These are phyloP conservation scores for Ustilaginoidea virens DNA, from an alignment of 2,329 filamentous ascomycete genomes.

Conservation along the genomic window DNA sequence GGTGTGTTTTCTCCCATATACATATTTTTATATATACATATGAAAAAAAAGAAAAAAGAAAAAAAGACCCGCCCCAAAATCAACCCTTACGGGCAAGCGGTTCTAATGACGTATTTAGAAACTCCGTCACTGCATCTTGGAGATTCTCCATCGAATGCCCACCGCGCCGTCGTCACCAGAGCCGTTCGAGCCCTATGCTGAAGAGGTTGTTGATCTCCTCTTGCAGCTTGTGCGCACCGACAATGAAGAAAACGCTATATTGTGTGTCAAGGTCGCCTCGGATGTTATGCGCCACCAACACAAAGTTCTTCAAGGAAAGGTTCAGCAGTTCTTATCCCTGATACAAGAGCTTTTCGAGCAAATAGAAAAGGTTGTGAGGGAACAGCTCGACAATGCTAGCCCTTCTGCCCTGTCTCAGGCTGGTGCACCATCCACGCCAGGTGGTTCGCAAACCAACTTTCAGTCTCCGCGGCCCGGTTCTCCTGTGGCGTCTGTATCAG, in stretches of 20 bases:
- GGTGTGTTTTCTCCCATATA: no score
- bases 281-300: slow-evolving; percentile 89
- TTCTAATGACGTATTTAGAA: slow-evolving; percentile 35
- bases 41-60: no score
- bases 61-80: no score
- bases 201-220: slow-evolving; percentile 77
- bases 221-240: slow-evolving; percentile 80
- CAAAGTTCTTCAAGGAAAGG: slow-evolving; percentile 61
- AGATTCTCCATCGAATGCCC: slow-evolving; percentile 79
- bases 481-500: slow-evolving; percentile 66
- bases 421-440: slow-evolving; percentile 50
- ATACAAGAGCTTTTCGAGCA: slow-evolving; percentile 94
- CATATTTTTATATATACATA: no score
- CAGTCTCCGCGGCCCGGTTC: slow-evolving; percentile 84
- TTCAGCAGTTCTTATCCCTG: slow-evolving; percentile 77
- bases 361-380: slow-evolving; percentile 86
- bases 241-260: slow-evolving; percentile 96
- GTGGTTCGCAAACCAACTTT: slow-evolving; percentile 53
- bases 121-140: slow-evolving; percentile 82
- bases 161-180: slow-evolving; percentile 58
- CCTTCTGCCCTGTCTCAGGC: slow-evolving; percentile 34
- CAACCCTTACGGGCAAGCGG: no score
- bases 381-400: slow-evolving; percentile 75
- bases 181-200: slow-evolving; percentile 73
- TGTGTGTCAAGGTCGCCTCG: slow-evolving; percentile 96